Percentiles rank a stretch among this genome's conserved stretches.
Conservation (phyloP, 768 basidiomycete species). For the Tephrocybe sp. region DNA sequence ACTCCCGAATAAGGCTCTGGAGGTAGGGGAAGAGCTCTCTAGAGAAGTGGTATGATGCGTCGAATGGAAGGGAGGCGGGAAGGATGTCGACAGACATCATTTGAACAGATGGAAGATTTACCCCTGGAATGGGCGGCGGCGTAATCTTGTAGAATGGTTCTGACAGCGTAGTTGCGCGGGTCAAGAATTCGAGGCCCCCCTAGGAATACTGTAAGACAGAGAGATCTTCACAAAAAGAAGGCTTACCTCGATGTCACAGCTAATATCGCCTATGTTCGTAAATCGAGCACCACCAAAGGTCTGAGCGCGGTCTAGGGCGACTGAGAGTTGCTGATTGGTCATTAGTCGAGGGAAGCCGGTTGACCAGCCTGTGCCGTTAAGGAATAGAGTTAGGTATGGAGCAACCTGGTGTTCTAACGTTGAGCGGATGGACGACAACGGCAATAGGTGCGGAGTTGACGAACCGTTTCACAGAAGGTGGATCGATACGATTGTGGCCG, state of each 20-base stretch:
- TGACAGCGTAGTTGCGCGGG: conserved; percentile 72
- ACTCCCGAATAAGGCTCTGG: conserved; percentile 46
- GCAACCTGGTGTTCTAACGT: conserved; percentile 64
- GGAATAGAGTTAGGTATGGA: conserved; percentile 78
- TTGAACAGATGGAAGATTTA: conserved; percentile 54
- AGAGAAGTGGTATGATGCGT: conserved; percentile 80
- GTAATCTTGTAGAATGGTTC: conserved; percentile 63
- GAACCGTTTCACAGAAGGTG: conserved; percentile 65
- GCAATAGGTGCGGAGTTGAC: too few species aligned
- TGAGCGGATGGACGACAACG: too few species aligned
- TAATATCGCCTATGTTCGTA: conserved; percentile 80
- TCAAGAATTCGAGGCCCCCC: conserved; percentile 86
- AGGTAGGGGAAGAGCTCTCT: conserved; percentile 66
- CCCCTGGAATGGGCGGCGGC: conserved; percentile 34
- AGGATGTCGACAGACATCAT: conserved; percentile 93
- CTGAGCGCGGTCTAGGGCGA: conserved; percentile 47
- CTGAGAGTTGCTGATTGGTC: conserved; percentile 58
- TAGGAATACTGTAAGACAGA: conserved; percentile 21
- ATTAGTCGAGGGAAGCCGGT: conserved; percentile 76
- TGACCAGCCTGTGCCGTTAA: conserved; percentile 88
- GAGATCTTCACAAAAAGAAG: background rate
- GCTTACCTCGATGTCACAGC: conserved; percentile 77
- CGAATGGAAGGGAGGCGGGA: conserved; percentile 78
- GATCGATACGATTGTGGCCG: conserved; percentile 65
- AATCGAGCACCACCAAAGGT: conserved; percentile 55